Evolutionary conservation across 2,329 filamentous ascomycete genomes (phyloP).

Genomic region (Decorospora gaudefroyi): DNA sequence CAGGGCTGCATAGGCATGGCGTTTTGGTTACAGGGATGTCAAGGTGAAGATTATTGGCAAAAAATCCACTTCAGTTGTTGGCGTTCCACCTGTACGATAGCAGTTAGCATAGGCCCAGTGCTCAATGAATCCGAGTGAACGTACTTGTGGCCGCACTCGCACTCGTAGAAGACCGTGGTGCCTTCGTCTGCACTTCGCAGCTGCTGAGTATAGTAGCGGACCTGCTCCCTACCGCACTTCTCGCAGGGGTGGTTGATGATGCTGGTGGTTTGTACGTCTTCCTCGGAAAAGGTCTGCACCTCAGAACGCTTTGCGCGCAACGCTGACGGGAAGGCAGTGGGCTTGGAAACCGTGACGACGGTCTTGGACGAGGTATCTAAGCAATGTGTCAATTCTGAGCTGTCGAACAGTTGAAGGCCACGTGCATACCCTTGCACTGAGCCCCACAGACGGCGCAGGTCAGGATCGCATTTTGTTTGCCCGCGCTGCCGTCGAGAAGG

Average conservation of each 20-base stretch:
- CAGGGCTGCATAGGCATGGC: slow-evolving; percentile 30
- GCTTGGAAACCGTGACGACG: slow-evolving; percentile 81
- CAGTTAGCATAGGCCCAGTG: slow-evolving; percentile 22
- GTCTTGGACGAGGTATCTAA: slow-evolving; percentile 62
- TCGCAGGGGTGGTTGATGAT: slow-evolving; percentile 71
- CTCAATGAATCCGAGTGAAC: slow-evolving; percentile 35
- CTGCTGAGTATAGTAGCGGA: slow-evolving; percentile 84
- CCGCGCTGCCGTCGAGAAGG: slow-evolving; percentile 78
- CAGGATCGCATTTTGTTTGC: slow-evolving; percentile 73
- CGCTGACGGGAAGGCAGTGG: slow-evolving; percentile 87
- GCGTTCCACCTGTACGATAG: slow-evolving; percentile 55
- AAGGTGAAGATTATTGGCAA: slow-evolving; percentile 13
- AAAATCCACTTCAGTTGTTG: slow-evolving; percentile 62
- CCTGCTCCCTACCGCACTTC: slow-evolving; percentile 79
- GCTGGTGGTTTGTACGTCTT: slow-evolving; percentile 75
- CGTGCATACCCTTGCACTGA: slow-evolving; percentile 72
- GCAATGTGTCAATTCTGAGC: slow-evolving; percentile 6
- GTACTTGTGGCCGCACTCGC: slow-evolving; percentile 84
- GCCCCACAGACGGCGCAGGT: slow-evolving; percentile 85
- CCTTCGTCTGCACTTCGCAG: slow-evolving; percentile 93
- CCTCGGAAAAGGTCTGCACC: slow-evolving; percentile 77
- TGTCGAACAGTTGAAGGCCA: not conserved
- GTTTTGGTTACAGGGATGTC: slow-evolving; percentile 26
- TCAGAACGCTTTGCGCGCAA: slow-evolving; percentile 84
- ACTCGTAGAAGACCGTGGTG: slow-evolving; percentile 86